phyloP scores from a whole-genome alignment of 768 basidiomycete species.

The Clitopilus passeckerianus region DNA sequence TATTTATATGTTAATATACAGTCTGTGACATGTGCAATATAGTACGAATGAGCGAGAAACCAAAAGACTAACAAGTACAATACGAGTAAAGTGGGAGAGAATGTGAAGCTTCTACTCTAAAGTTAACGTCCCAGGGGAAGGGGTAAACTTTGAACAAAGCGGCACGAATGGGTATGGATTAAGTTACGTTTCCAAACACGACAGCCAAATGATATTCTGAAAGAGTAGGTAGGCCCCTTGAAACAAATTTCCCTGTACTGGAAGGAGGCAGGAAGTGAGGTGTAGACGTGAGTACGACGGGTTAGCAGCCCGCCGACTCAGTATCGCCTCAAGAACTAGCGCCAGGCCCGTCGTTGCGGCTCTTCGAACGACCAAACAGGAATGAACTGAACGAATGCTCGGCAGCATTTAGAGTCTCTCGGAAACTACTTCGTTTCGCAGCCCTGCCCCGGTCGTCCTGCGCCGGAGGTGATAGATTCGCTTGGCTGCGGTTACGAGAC shows the following conservation, averaged over 20 bases:
- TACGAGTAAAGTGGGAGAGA: no score
- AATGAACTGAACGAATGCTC: conserved; percentile 66
- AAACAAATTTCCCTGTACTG: no score
- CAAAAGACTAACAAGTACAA: background rate
- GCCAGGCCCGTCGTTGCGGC: conserved; percentile 10
- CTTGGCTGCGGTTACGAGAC: background rate
- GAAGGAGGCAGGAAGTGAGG: background rate
- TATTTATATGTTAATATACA: background rate
- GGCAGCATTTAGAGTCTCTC: conserved; percentile 65
- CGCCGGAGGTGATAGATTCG: conserved; percentile 15
- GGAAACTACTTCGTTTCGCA: conserved; percentile 53
- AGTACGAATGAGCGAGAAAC: background rate
- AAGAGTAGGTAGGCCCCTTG: no score
- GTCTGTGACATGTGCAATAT: background rate
- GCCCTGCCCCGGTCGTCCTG: conserved; percentile 49
- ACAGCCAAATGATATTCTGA: no score
- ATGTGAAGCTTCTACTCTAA: no score
- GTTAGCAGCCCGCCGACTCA: background rate
- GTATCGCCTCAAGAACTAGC: conserved; percentile 1
- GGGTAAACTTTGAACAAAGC: no score
- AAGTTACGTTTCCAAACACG: no score
- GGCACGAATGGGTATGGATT: no score
- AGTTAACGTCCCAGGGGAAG: no score
- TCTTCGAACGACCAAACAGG: conserved; percentile 53
- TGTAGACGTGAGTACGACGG: background rate